Conservation (phyloP, 805 yeast genomes). For the Lipomyces lipofer region DNA sequence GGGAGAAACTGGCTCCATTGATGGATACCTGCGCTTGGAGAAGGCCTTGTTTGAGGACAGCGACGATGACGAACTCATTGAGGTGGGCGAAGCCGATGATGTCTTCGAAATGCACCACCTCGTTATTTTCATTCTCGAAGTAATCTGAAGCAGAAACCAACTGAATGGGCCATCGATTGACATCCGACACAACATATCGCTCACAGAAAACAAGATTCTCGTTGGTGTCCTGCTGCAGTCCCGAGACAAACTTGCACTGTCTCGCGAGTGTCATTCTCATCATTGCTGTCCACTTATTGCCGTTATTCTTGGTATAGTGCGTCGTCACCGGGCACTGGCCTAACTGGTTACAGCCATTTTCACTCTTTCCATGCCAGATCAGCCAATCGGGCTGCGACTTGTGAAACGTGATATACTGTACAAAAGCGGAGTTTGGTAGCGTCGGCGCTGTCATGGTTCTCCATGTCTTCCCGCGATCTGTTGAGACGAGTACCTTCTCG, state of each 20-base stretch:
- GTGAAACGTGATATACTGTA: slow-evolving; percentile 60
- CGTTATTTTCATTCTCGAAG: slow-evolving; percentile 34
- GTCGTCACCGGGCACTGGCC: slow-evolving; percentile 58
- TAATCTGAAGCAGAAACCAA: slow-evolving; percentile 56
- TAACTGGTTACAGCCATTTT: slow-evolving; percentile 44
- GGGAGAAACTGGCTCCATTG: slow-evolving; percentile 76
- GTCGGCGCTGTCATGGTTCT: slow-evolving; percentile 44
- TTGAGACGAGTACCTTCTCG: slow-evolving; percentile 56
- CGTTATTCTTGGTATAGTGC: slow-evolving; percentile 66
- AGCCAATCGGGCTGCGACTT: slow-evolving; percentile 56
- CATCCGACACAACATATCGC: slow-evolving; percentile 29
- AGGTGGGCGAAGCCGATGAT: slow-evolving; percentile 74
- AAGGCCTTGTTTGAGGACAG: slow-evolving; percentile 52
- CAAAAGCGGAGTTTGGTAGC: slow-evolving; percentile 44
- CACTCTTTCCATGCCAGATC: slow-evolving; percentile 66
- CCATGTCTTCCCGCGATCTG: slow-evolving; percentile 68
- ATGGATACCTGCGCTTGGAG: slow-evolving; percentile 72
- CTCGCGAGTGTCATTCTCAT: slow-evolving; percentile 47
- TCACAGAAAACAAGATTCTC: slow-evolving; percentile 67
- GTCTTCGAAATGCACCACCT: slow-evolving; percentile 50
- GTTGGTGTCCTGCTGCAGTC: slow-evolving; percentile 48
- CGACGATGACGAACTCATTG: slow-evolving; percentile 73
- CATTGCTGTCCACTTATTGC: slow-evolving; percentile 59
- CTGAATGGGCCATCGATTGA: slow-evolving; percentile 1
- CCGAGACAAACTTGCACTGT: slow-evolving; percentile 69